phyloP scores from a whole-genome alignment of 768 basidiomycete genomes.

The Leccinum longicurvipes region DNA sequence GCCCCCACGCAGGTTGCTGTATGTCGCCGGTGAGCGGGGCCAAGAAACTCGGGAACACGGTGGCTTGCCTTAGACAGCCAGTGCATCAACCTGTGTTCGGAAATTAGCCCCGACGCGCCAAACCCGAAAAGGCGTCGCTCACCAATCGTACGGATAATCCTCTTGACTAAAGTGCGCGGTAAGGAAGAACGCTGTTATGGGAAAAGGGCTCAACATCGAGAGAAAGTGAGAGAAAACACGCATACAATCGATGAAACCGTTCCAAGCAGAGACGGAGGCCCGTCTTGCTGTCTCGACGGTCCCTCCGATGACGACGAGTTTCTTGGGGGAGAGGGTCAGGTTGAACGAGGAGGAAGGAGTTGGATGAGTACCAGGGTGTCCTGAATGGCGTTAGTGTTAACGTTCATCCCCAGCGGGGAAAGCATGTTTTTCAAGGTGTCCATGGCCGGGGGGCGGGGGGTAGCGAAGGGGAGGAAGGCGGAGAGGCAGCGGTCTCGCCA shows the following conservation, averaged over 20 bases:
- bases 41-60: not conserved
- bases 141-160: slow-evolving; percentile 88
- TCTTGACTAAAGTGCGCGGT: slow-evolving; percentile 88
- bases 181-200: slow-evolving; percentile 70
- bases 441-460: slow-evolving; percentile 42
- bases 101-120: not conserved
- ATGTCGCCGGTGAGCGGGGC: slow-evolving; percentile 14
- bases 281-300: slow-evolving; percentile 84
- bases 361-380: slow-evolving; percentile 63
- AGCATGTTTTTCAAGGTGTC: slow-evolving; percentile 67
- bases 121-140: slow-evolving; percentile 9
- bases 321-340: slow-evolving; percentile 41
- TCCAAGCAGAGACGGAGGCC: slow-evolving; percentile 82
- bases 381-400: slow-evolving; percentile 64
- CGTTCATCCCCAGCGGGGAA: slow-evolving; percentile 65
- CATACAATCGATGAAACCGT: slow-evolving; percentile 82
- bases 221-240: not conserved
- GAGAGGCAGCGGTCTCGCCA: slow-evolving; percentile 26
- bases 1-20: slow-evolving; percentile 89
- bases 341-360: not conserved
- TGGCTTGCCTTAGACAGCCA: slow-evolving; percentile 73
- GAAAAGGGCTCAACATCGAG: slow-evolving; percentile 8
- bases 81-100: slow-evolving; percentile 68
- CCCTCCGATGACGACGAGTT: slow-evolving; percentile 87
- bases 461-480: slow-evolving; percentile 35